Evolutionary conservation across 306 rosid genomes (phyloP), one percentile per base, ranked within the genome.

Genomic region (Hippophae gyantsensis): DNA sequence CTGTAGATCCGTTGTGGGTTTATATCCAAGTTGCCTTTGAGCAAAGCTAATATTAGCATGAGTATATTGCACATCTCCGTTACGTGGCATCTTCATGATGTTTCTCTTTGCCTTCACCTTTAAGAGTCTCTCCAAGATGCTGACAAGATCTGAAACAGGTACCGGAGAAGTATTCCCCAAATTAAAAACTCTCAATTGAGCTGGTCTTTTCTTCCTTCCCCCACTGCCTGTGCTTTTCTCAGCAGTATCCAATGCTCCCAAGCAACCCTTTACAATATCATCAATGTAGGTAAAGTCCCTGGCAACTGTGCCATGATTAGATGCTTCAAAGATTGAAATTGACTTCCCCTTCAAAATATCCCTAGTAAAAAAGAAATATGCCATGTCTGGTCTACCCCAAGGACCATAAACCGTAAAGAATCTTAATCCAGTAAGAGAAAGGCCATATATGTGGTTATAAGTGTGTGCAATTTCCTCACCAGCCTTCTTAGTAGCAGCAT

Each of bases 341-440:
- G 75, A 7, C 74, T 92, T 92, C 63, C 96, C 98, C 51, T 81
- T 85, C 87, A 92, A 73, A 52, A 92, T 87, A 75, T 87, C 96
- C 65, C 70, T 85, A 0, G 98, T 85, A 70, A 92, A 92, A 54
- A 92, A 92, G 78, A 92, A 92, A 61, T 90, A 90, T 3, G 97
- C 97, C 97, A 90, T 90, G 42, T 90, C 97, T 11, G 97, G 97
- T 71, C 96, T 81, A 43, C 98, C 98, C 98, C 98, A 92, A 3
- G 98, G 98, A 5, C 98, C 98, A 76, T 92, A 92, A 69, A 92
- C 98, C 10, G 98, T 92, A 61, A 92, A 92, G 66, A 92, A 92
- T 25, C 98, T 38, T 75, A 92, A 74, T 12, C 96, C 98, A 0
- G 98, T 92, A 23, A 92, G 74, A 7, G 98, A 87, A 56, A 92